Conservation (phyloP, 2,329 filamentous ascomycete species). For the Simplicillium aogashimaense region DNA sequence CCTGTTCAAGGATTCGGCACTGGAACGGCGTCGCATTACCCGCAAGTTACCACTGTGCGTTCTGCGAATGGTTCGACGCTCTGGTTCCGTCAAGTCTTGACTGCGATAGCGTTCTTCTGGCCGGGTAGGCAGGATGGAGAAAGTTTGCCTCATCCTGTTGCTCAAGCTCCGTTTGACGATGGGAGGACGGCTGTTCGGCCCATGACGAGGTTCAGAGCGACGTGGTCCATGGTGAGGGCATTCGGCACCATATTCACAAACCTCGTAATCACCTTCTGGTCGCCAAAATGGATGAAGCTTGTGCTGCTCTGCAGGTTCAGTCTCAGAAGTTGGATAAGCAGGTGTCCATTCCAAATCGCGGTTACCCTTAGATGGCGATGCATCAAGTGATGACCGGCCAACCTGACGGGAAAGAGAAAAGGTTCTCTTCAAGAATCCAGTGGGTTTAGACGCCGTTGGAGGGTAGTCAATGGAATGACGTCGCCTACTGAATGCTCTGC, state of each 20-base stretch:
- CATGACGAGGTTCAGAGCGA: too few relatives aligned
- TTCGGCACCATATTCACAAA: slow-evolving; percentile 18
- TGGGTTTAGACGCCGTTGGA: slow-evolving; percentile 25
- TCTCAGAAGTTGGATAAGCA: slow-evolving; percentile 31
- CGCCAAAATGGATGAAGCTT: slow-evolving; percentile 54
- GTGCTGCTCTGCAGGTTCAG: slow-evolving; percentile 38
- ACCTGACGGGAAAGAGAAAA: slow-evolving; percentile 41
- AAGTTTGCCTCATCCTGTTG: slow-evolving; percentile 45
- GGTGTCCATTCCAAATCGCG: slow-evolving; percentile 16
- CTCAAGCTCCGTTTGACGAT: slow-evolving; percentile 39
- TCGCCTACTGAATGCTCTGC: slow-evolving; percentile 41
- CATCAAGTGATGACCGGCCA: slow-evolving; percentile 19
- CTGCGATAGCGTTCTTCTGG: slow-evolving; percentile 22
- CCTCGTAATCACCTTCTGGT: slow-evolving; percentile 29
- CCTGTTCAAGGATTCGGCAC: slow-evolving; percentile 30
- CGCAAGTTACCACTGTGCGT: slow-evolving; percentile 50
- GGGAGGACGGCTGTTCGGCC: slow-evolving; percentile 30
- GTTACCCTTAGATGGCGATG: slow-evolving; percentile 15
- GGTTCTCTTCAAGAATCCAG: slow-evolving; percentile 36
- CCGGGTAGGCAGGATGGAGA: slow-evolving; percentile 47
- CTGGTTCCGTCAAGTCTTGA: slow-evolving; percentile 24
- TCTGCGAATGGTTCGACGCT: slow-evolving; percentile 48
- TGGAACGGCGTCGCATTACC: slow-evolving; percentile 44
- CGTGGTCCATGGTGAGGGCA: slow-evolving; percentile 23
- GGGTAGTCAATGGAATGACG: slow-evolving; percentile 31